Base-by-base conservation (phyloP, 768 basidiomycete species). In the Hortiboletus flavorubellus region DNA sequence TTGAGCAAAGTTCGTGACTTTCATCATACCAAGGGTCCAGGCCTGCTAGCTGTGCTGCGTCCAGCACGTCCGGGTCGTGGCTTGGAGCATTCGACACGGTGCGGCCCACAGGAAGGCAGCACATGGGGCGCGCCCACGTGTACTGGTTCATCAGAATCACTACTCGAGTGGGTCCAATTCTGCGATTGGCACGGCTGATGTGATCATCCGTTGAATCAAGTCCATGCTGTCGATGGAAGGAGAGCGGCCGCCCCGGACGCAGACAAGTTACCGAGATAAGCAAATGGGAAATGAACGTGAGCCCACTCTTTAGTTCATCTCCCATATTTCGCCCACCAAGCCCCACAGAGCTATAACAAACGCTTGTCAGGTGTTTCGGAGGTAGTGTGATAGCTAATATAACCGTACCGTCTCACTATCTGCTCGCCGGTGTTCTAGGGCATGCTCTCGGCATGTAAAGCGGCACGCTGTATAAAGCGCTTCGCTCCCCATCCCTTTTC, bases 381-480 rank as follows among this genome's bases (percentile, higher is more conserved):
- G 34, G 35, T 47, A 49, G 37, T 39, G 58, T 59, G 49, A 44
- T 31, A 14, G 14, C 26, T 26, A 26, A 26, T 26, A 21, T 21
- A 21, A 21, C 21, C 21, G 21, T 26, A 26, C 3, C 0, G 18
- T 16, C 31, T 26, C 39, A 35, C 21, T 53, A 35, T 59, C 50
- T 53, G 35, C 29, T 53, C 38, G 15, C 51, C 47, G 16, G 15
- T 21, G n/a, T n/a, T 46, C 31, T 21, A 38, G 26, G 39, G 47
- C 59, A 45, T 26, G 35, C 26, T 11, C 38, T 39, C 59, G 52
- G 59, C 48, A 54, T 38, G 41, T 31, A 21, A 31, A 15, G 12
- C 4, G 14, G 21, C 21, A 21, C n/a, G 8, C 16, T 5, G 38
- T 57, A 59, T 63, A 61, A 58, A 59, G 38, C 34, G 10, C 18